These are phyloP conservation scores for Populus pruinosa DNA, from an alignment of 345 rosid genomes.

Conservation along the genomic window DNA sequence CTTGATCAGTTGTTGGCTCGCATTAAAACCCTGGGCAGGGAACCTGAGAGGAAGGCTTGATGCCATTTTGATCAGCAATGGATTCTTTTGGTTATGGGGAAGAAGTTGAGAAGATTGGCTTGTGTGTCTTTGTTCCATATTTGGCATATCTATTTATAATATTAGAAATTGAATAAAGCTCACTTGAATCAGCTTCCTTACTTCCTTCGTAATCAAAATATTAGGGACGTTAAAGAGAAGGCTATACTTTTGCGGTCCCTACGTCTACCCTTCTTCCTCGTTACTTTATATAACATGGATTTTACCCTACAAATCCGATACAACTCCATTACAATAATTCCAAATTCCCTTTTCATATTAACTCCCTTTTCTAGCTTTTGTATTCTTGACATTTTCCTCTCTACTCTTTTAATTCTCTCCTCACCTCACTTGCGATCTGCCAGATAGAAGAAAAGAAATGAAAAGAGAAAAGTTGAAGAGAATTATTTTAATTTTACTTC, in stretches of 20 bases:
- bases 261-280: background rate
- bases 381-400: no score
- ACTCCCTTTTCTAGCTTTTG: no score
- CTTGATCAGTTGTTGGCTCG: constrained; percentile 17
- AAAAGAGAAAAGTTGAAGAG: no score
- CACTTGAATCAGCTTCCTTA: constrained; percentile 53
- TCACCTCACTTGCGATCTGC: no score
- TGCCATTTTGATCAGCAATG: background rate
- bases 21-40: background rate
- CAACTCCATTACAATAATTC: background rate
- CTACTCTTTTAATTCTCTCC: no score
- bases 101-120: background rate
- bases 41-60: background rate
- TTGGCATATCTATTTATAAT: constrained; percentile 33
- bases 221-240: constrained; percentile 18
- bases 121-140: constrained; percentile 12
- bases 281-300: background rate
- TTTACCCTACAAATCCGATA: no score
- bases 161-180: constrained; percentile 17
- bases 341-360: background rate
- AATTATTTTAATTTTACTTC: no score
- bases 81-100: background rate
- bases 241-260: background rate
- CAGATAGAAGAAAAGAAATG: no score
- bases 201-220: constrained; percentile 41